phyloP scores from a whole-genome alignment of 768 basidiomycete species.

The Boletus vermiculosoides region DNA sequence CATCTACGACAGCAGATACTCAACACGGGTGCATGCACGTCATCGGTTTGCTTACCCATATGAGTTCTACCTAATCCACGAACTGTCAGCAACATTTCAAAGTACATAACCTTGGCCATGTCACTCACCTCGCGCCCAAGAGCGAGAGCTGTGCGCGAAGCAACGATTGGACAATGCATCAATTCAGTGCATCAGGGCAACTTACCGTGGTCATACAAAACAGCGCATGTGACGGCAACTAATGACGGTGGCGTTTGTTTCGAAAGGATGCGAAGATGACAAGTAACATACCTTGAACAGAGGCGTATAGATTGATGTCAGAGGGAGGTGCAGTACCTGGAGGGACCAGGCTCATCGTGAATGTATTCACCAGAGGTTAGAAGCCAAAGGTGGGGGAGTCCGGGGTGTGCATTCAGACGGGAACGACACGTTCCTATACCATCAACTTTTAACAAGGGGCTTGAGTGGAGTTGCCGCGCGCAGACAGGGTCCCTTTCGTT shows the following conservation, averaged over 20 bases:
- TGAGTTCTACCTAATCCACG: constrained; percentile 26
- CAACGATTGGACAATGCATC: neutral
- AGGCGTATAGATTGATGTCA: constrained; percentile 16
- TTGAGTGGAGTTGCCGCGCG: neutral
- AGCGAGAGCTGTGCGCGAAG: constrained; percentile 17
- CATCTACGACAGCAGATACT: constrained; percentile 17
- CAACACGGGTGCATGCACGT: neutral
- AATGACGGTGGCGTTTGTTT: constrained; percentile 5
- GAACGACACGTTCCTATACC: neutral
- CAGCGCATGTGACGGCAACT: constrained; percentile 31
- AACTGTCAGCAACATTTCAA: neutral
- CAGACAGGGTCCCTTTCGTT: constrained; percentile 6
- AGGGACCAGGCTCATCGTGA: constrained; percentile 26
- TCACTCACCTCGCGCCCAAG: constrained; percentile 29
- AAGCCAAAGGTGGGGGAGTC: neutral
- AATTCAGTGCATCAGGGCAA: neutral
- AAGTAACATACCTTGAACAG: constrained; percentile 23
- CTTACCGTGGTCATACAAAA: constrained; percentile 31
- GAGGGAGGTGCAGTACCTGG: neutral
- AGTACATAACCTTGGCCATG: neutral
- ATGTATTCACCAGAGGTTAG: constrained; percentile 1
- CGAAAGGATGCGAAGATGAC: neutral
- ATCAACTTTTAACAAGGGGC: constrained; percentile 15
- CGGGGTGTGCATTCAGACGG: neutral
- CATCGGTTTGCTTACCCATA: constrained; percentile 26